Base-by-base conservation (phyloP, 305 asterid genomes). In the Euphrasia arctica region DNA sequence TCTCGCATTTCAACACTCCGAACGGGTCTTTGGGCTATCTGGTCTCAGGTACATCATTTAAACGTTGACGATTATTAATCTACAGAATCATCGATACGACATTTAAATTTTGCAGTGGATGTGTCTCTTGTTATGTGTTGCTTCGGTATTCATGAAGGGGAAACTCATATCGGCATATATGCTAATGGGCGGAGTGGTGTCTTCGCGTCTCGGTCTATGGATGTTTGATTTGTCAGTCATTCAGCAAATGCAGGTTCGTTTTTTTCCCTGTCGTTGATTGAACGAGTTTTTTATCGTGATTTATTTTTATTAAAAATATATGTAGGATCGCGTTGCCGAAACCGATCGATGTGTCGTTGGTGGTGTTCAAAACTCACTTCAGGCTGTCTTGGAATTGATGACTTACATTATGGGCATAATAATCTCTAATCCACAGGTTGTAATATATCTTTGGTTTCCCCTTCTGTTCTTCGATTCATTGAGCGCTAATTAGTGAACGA, bases 141-240 rank as follows among this genome's bases (percentile, higher is more conserved):
- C 86, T 64, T 93, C 95, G 2, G 70, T 81, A 56, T 90, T 82
- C 63, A 56, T 86, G 27, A 77, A 77, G 57, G 69, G 64, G 8
- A 79, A 79, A 63, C 31, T 67, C 29, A 11, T 57, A 15, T 79
- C 97, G 3, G 92, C 94, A 0, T 88, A 80, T 69, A 50, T 82
- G 73, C 80, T 93, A 52, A 86, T 93, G 95, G 80, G 73, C 25
- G 99, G 99, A 43, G 99, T 93, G 59, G 92, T 95, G n/a, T 71
- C 67, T 4, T 93, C 99, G 7, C 94, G 99, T 45, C 88, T 93
- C n/a, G 97, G 99, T 9, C 80, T 93, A 14, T 93, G 97, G 97
- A 86, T 85, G 95, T 93, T 93, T 47, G 99, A 90, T 75, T 72
- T 93, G 58, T 74, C 96, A 0, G 96, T 87, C 68, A 84, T 93